phyloP scores from a whole-genome alignment of 108 stramenopile species.

The Cylindrotheca closterium region DNA sequence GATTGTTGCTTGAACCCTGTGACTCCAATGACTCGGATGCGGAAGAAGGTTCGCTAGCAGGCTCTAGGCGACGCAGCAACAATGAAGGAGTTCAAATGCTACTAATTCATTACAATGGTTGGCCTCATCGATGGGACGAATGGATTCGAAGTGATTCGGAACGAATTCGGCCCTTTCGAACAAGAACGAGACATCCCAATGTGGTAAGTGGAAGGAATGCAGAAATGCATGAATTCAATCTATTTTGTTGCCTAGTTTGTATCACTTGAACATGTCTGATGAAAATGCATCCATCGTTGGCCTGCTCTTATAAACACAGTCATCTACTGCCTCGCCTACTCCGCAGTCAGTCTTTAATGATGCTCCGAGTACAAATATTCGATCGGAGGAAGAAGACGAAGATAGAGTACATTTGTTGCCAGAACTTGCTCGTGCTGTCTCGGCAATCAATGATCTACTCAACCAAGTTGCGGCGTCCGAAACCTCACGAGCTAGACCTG shows the following conservation, averaged over 20 bases:
- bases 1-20: conserved; percentile 70
- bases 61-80: conserved; percentile 36
- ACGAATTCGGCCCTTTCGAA: conserved; percentile 87
- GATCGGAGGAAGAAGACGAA: conserved; percentile 39
- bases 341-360: conserved; percentile 69
- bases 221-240: neutral
- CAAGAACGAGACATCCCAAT: conserved; percentile 70
- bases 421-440: conserved; percentile 58
- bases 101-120: conserved; percentile 97
- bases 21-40: conserved; percentile 28
- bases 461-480: neutral
- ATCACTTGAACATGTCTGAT: too few species aligned
- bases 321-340: conserved; percentile 50
- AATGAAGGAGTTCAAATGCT: conserved; percentile 75
- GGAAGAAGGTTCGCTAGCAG: conserved; percentile 34
- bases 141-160: conserved; percentile 89
- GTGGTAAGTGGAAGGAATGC: conserved; percentile 14
- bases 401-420: conserved; percentile 64
- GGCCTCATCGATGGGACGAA: conserved; percentile 98
- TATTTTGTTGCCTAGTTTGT: conserved; percentile 1
- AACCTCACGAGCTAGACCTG: neutral
- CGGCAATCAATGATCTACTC: conserved; percentile 49
- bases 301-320: conserved; percentile 11
- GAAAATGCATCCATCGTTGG: too few species aligned
- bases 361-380: conserved; percentile 67